Evolutionary conservation across 2,329 filamentous ascomycete genomes (phyloP).

Genomic region (Ophiostoma himal-ulmi): DNA sequence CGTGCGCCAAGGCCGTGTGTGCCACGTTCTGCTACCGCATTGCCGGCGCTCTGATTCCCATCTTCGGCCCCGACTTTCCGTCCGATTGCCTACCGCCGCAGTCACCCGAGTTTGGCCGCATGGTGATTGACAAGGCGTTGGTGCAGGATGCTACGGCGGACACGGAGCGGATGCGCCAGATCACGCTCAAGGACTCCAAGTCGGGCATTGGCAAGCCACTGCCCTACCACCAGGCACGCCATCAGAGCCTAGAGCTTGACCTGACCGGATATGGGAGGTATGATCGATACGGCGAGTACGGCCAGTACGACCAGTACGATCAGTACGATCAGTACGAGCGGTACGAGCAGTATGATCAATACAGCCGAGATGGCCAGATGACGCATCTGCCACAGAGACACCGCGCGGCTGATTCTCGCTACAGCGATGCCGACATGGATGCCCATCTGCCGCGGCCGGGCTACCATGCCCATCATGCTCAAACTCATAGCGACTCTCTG

Average conservation of each 20-base stretch:
- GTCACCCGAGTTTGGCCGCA: slow-evolving; percentile 58
- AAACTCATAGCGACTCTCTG: background rate
- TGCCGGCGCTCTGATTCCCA: slow-evolving; percentile 75
- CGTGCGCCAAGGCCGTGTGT: slow-evolving; percentile 79
- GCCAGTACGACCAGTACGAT: background rate
- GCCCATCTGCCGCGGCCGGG: too few relatives aligned
- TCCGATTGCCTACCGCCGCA: slow-evolving; percentile 60
- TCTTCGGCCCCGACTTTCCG: slow-evolving; percentile 82
- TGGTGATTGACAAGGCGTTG: slow-evolving; percentile 57
- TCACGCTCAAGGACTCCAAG: background rate
- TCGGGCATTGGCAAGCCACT: background rate
- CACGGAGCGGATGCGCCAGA: slow-evolving; percentile 39
- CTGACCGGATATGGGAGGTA: too few relatives aligned
- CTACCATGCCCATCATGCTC: background rate
- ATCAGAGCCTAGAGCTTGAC: background rate
- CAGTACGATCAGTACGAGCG: background rate
- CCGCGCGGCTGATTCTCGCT: too few relatives aligned
- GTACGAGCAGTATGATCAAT: background rate
- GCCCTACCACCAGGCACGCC: background rate
- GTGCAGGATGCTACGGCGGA: slow-evolving; percentile 49
- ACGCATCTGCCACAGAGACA: background rate
- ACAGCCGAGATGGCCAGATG: background rate
- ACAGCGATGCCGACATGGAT: too few relatives aligned
- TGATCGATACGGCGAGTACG: background rate
- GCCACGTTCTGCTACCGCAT: slow-evolving; percentile 85